Evolutionary conservation across 208 protist species (phyloP).

Genomic region (Acanthamoeba royreba): DNA sequence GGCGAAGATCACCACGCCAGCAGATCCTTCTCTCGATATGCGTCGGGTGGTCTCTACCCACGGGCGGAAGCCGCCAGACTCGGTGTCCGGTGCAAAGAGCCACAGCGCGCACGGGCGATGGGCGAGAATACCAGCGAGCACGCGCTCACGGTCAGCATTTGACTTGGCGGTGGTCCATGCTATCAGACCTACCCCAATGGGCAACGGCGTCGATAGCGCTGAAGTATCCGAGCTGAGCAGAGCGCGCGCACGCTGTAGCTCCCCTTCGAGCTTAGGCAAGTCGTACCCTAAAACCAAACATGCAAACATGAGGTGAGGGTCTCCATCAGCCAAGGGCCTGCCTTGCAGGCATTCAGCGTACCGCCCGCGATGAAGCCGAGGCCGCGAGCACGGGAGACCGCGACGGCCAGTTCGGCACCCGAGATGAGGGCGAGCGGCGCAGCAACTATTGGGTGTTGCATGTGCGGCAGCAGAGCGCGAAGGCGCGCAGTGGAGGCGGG

Average conservation of each 20-base stretch:
- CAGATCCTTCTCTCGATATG: background rate
- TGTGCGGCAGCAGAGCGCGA: background rate
- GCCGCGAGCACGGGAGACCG: background rate
- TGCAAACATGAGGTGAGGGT: background rate
- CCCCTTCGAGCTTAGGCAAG: background rate
- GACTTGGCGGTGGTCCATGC: background rate
- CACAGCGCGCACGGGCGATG: conserved; percentile 15
- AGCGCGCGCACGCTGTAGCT: background rate
- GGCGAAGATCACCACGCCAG: background rate
- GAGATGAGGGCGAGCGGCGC: background rate
- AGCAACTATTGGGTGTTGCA: background rate
- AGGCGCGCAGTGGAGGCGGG: background rate
- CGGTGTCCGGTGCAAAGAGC: background rate
- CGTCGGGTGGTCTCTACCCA: conserved; percentile 15
- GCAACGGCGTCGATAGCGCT: background rate
- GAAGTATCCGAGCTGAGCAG: background rate
- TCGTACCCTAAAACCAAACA: background rate
- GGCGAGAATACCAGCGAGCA: background rate
- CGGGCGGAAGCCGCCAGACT: background rate
- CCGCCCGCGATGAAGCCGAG: conserved; percentile 21
- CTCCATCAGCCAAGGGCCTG: background rate
- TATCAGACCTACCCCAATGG: background rate
- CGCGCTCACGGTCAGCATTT: background rate
- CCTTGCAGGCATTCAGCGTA: background rate
- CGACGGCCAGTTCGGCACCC: background rate